Percentiles rank a stretch among this genome's conserved stretches.
Conservation (phyloP, 1,139 yeast species). For the Sugiyamaella novakii region DNA sequence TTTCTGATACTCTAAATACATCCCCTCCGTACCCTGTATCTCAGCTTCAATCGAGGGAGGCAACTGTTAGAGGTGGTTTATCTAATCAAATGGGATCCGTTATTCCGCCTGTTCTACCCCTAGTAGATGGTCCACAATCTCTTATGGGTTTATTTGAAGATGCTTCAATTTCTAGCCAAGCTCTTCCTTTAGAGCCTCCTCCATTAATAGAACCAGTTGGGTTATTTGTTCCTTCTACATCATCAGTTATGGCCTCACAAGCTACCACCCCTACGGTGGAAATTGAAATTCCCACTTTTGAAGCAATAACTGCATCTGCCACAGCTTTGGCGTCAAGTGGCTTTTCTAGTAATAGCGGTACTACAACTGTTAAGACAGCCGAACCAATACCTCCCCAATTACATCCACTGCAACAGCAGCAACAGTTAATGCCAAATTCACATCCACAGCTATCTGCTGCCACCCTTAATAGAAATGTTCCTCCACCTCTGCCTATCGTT, state of each 20-base stretch:
- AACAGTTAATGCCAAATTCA: slow-evolving; percentile 3
- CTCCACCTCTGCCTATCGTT: slow-evolving; percentile 17
- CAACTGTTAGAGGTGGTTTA: slow-evolving; percentile 2
- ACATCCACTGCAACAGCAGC: slow-evolving; percentile 23
- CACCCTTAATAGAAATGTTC: slow-evolving; percentile 8
- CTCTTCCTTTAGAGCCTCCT: slow-evolving; percentile 17
- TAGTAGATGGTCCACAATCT: slow-evolving; percentile 65
- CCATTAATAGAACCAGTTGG: slow-evolving; percentile 8
- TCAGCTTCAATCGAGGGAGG: slow-evolving; percentile 13
- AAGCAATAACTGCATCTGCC: slow-evolving; percentile 43
- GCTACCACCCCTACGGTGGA: slow-evolving; percentile 44
- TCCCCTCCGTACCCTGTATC: slow-evolving; percentile 7
- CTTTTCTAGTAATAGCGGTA: background rate
- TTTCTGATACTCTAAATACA: slow-evolving; percentile 7
- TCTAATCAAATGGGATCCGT: background rate
- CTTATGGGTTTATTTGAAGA: slow-evolving; percentile 70
- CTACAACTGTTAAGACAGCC: slow-evolving; percentile 26
- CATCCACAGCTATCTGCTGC: slow-evolving; percentile 18
- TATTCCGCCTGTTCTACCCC: slow-evolving; percentile 5
- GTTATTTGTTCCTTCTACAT: slow-evolving; percentile 28
- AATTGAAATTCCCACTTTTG: slow-evolving; percentile 57
- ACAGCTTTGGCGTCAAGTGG: slow-evolving; percentile 21
- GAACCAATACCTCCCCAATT: slow-evolving; percentile 16
- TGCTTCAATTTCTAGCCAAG: slow-evolving; percentile 17
- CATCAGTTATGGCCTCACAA: slow-evolving; percentile 36